These are phyloP conservation scores for Eucalyptus polyanthemos DNA, from an alignment of 345 rosid species.

Conservation along the genomic window DNA sequence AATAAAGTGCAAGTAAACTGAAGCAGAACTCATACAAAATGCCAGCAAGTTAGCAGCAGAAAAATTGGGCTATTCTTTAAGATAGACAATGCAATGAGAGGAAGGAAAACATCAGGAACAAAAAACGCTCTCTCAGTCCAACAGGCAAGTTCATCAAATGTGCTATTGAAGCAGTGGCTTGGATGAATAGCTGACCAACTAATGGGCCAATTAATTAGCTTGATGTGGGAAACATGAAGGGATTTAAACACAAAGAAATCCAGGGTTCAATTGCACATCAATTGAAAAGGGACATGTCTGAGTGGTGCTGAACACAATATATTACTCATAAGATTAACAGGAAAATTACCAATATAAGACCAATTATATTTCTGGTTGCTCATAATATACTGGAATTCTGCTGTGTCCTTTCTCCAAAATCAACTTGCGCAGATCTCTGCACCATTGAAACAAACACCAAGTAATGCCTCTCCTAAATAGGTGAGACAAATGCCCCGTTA, in stretches of 20 bases:
- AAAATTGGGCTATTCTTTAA: neutral
- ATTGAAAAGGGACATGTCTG: neutral
- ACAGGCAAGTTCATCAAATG: neutral
- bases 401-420: slow-evolving; percentile 65
- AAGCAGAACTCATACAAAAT: neutral
- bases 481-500: neutral
- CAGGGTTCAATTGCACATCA: neutral
- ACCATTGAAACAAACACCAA: neutral
- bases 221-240: neutral
- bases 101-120: neutral
- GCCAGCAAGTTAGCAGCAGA: neutral
- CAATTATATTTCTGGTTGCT: slow-evolving; percentile 52
- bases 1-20: neutral
- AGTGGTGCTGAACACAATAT: neutral
- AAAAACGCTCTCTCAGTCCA: neutral
- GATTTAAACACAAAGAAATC: neutral
- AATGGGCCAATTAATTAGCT: neutral
- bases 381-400: slow-evolving; percentile 56
- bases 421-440: slow-evolving; percentile 38
- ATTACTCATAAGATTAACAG: neutral
- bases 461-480: neutral
- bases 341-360: slow-evolving; percentile 39
- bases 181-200: neutral
- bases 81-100: neutral
- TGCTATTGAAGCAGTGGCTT: neutral